Evolutionary conservation across 108 stramenopile species (phyloP), one percentile per base, ranked within the genome.

Genomic region (Fistulifera solaris): DNA sequence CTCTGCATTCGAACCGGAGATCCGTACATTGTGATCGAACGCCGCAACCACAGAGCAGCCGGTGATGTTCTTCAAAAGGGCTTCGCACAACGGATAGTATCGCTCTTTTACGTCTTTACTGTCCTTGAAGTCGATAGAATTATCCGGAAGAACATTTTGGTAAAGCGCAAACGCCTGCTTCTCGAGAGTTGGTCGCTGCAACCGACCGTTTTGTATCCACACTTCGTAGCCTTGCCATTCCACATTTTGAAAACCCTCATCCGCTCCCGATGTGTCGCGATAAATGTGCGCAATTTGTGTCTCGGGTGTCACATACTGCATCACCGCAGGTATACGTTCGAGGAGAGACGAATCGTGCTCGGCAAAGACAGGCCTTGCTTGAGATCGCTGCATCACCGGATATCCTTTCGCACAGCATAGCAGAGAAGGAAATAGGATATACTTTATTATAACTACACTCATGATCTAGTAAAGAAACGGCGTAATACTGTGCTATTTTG

Each of bases 1-100:
- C 38, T 39, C 66, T 8, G 46, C 52, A 40, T 40, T 26, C 22
- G 42, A 24, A 15, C 58, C 54, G 18, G 17, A 63, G 18, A 66
- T 69, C 44, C 77, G 45, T 0, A 82, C 72, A 54, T 80, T 80
- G 72, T 80, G 78, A 63, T 80, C 78, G 63, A 80, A 80, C 3
- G 78, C 74, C 18, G 52, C 54, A 5, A 76, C 68, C 10, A 62
- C 49, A 22, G 16, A 41, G 1, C 53, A 35, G 2, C 40, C 23
- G 15, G 56, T 40, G 22, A 17, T n/a, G 2, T 54, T 28, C 48
- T 27, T 17, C 6, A 80, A 52, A 27, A 77, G 31, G 26, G 49
- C 25, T 46, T 76, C 71, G 48, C 80, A 81, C 0, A 52, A 21
- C 5, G 73, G 76, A 60, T 81, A 81, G 62, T 77, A 77, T 3